Conservation (phyloP, 1,139 yeast species). For the Candida anutae region DNA sequence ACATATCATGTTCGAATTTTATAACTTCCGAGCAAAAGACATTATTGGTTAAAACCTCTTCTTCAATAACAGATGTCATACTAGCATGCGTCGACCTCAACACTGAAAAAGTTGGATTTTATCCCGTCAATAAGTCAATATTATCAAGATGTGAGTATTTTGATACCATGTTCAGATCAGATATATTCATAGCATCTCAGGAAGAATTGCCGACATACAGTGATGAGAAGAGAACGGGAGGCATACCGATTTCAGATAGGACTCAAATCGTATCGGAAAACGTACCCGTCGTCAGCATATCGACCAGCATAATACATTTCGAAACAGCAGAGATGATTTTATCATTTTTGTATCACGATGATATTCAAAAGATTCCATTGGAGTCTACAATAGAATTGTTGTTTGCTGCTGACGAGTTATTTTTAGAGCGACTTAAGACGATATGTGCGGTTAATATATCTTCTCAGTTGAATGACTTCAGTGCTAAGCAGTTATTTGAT, state of each 20-base stretch:
- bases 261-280: slow-evolving; percentile 12
- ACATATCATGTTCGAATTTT: slow-evolving; percentile 15
- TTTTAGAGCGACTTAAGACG: slow-evolving; percentile 56
- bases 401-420: slow-evolving; percentile 52
- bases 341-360: slow-evolving; percentile 55
- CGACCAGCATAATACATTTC: slow-evolving; percentile 16
- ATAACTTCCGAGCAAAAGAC: slow-evolving; percentile 11
- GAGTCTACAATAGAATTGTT: slow-evolving; percentile 47
- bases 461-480: slow-evolving; percentile 19
- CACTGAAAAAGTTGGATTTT: slow-evolving; percentile 24
- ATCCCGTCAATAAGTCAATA: slow-evolving; percentile 60
- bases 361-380: slow-evolving; percentile 40
- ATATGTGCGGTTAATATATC: slow-evolving; percentile 58
- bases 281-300: slow-evolving; percentile 24
- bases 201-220: slow-evolving; percentile 12
- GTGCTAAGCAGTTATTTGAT: slow-evolving; percentile 13
- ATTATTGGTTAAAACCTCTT: slow-evolving; percentile 14
- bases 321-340: slow-evolving; percentile 48
- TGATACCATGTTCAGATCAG: slow-evolving; percentile 55
- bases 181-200: slow-evolving; percentile 17
- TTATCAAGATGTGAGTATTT: slow-evolving; percentile 57
- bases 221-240: slow-evolving; percentile 3
- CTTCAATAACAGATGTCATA: slow-evolving; percentile 42
- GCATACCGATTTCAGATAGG: slow-evolving; percentile 15
- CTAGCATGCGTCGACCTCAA: slow-evolving; percentile 29